Evolutionary conservation across 2,329 filamentous ascomycete species (phyloP).

Genomic region (Cercospora zeae-maydis): DNA sequence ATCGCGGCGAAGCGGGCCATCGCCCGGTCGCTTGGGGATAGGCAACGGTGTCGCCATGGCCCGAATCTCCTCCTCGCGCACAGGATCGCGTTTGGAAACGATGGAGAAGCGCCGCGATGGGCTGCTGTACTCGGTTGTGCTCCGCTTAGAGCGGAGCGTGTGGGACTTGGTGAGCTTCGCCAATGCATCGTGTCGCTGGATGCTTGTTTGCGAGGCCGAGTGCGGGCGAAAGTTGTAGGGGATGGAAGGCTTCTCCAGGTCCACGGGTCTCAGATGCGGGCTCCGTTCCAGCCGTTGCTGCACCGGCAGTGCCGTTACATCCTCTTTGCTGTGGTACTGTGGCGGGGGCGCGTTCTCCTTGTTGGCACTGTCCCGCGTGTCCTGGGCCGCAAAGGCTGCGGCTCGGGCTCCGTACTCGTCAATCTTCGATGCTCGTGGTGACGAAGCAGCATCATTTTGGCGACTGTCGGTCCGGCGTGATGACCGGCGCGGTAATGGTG

Average conservation of each 20-base stretch:
- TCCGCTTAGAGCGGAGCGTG: constrained; percentile 39
- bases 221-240: constrained; percentile 44
- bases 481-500: constrained; percentile 2
- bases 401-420: constrained; percentile 13
- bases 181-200: constrained; percentile 25
- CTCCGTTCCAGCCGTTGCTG: constrained; percentile 43
- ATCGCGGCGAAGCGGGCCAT: constrained; percentile 54
- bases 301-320: constrained; percentile 48
- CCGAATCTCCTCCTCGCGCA: constrained; percentile 82
- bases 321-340: constrained; percentile 38
- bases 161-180: constrained; percentile 26
- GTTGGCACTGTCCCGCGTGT: constrained; percentile 12
- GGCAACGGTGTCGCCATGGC: constrained; percentile 72
- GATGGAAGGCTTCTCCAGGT: constrained; percentile 39
- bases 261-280: constrained; percentile 47
- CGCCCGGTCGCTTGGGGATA: constrained; percentile 50
- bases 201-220: constrained; percentile 31
- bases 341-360: constrained; percentile 28
- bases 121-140: constrained; percentile 45
- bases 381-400: constrained; percentile 11
- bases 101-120: constrained; percentile 67
- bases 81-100: constrained; percentile 66
- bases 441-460: not conserved
- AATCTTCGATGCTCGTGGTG: not conserved
- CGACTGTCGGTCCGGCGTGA: constrained; percentile 4